Conservation (phyloP, 2,329 filamentous ascomycete genomes). For the Cylindrodendrum hubeiense region DNA sequence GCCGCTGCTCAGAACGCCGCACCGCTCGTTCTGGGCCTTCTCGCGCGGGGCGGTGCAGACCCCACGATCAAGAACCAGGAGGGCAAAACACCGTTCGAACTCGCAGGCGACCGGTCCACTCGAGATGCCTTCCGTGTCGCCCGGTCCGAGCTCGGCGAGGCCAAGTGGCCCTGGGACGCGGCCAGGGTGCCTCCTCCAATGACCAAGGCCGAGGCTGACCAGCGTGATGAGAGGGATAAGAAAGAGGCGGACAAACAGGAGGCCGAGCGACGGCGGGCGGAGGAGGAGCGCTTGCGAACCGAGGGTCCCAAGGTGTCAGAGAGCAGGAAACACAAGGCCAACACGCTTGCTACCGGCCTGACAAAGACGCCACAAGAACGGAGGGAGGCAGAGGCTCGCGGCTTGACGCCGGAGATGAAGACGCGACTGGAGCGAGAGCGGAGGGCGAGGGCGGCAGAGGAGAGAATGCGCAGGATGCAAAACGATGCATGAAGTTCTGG, state of each 20-base stretch:
- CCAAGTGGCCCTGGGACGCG: conserved; percentile 81
- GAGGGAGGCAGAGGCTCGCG: conserved; percentile 85
- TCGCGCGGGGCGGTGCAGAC: conserved; percentile 80
- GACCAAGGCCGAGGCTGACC: conserved; percentile 77
- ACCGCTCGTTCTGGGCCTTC: conserved; percentile 80
- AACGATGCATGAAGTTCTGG: conserved; percentile 30
- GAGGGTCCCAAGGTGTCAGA: conserved; percentile 72
- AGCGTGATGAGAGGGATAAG: conserved; percentile 77
- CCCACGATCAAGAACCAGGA: conserved; percentile 79
- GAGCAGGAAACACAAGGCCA: conserved; percentile 63
- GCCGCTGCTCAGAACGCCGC: conserved; percentile 85
- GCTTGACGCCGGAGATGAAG: conserved; percentile 89
- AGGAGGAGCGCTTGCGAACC: conserved; percentile 77
- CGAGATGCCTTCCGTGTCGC: conserved; percentile 93
- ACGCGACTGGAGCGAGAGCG: conserved; percentile 88
- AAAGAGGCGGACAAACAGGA: conserved; percentile 77
- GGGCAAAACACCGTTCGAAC: conserved; percentile 87
- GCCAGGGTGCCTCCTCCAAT: conserved; percentile 80
- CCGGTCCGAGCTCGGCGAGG: conserved; percentile 83
- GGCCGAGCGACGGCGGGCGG: conserved; percentile 76
- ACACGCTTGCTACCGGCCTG: conserved; percentile 64
- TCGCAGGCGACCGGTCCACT: conserved; percentile 86
- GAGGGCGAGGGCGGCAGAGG: conserved; percentile 91
- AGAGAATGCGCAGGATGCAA: conserved; percentile 77
- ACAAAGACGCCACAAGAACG: conserved; percentile 84